phyloP scores from a whole-genome alignment of 345 rosid genomes.

The Boechera stricta region DNA sequence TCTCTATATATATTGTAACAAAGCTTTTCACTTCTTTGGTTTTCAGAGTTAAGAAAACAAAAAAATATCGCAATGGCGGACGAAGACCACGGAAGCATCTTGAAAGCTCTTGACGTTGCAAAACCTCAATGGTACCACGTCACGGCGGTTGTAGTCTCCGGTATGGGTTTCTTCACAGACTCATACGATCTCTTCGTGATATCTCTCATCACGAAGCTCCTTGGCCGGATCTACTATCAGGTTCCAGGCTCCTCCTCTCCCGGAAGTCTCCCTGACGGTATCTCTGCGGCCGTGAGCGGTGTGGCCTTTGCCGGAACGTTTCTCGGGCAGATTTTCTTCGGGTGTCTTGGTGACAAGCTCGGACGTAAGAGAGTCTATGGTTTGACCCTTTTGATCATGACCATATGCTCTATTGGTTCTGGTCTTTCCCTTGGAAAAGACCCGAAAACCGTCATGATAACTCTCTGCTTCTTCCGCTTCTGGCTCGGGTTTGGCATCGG shows the following conservation, averaged over 20 bases:
- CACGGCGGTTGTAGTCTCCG: conserved; percentile 70
- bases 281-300: conserved; percentile 69
- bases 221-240: conserved; percentile 71
- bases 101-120: conserved; percentile 66
- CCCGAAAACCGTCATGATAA: conserved; percentile 56
- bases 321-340: conserved; percentile 79
- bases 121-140: conserved; percentile 66
- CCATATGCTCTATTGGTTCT: conserved; percentile 58
- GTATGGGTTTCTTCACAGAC: conserved; percentile 90
- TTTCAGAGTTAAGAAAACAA: conserved; percentile 23
- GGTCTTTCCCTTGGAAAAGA: conserved; percentile 62
- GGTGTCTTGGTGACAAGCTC: conserved; percentile 85
- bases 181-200: conserved; percentile 83
- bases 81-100: conserved; percentile 55
- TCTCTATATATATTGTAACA: conserved; percentile 26
- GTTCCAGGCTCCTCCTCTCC: conserved; percentile 56
- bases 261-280: conserved; percentile 61
- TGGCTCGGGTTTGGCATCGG: conserved; percentile 94
- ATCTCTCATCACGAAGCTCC: conserved; percentile 73
- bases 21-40: not conserved
- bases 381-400: conserved; percentile 70
- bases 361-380: conserved; percentile 75
- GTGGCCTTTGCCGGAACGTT: conserved; percentile 80
- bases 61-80: conserved; percentile 46
- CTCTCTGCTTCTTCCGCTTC: conserved; percentile 81